These are phyloP conservation scores for Hypericum androsaemum DNA, from an alignment of 345 rosid genomes.

Conservation along the genomic window DNA sequence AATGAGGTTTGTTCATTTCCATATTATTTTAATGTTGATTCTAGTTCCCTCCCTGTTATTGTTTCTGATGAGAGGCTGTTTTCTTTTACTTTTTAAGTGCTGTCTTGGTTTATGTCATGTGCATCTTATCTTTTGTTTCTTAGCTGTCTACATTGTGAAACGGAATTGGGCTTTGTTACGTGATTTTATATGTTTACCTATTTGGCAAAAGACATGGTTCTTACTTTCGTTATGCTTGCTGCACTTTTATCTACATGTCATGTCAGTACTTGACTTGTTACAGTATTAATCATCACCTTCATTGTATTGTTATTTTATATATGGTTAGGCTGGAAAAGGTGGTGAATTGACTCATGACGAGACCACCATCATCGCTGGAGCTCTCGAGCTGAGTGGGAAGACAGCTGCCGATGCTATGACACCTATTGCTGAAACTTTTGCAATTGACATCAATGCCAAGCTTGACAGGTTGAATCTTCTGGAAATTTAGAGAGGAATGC, in stretches of 20 bases:
- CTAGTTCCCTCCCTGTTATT: no score
- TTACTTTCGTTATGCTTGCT: no score
- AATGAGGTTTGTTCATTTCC: constrained; percentile 57
- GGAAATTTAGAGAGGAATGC: constrained; percentile 6
- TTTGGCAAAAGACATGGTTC: no score
- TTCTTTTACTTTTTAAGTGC: no score
- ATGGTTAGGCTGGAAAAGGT: constrained; percentile 86
- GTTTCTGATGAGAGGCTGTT: no score
- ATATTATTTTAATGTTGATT: not conserved
- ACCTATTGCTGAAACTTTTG: constrained; percentile 67
- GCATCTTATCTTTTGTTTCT: no score
- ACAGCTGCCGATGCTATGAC: constrained; percentile 90
- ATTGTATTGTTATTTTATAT: no score
- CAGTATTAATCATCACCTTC: not conserved
- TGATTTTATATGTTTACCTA: no score
- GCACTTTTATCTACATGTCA: not conserved
- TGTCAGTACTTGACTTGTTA: not conserved
- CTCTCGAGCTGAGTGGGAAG: constrained; percentile 85
- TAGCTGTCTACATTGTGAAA: no score
- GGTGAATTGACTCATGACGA: constrained; percentile 97
- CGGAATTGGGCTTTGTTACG: no score
- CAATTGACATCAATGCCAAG: constrained; percentile 70
- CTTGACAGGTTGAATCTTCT: constrained; percentile 56
- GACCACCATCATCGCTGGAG: constrained; percentile 97
- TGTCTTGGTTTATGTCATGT: no score